Conservation (phyloP, 2,329 filamentous ascomycete species). For the Claviceps maximensis region DNA sequence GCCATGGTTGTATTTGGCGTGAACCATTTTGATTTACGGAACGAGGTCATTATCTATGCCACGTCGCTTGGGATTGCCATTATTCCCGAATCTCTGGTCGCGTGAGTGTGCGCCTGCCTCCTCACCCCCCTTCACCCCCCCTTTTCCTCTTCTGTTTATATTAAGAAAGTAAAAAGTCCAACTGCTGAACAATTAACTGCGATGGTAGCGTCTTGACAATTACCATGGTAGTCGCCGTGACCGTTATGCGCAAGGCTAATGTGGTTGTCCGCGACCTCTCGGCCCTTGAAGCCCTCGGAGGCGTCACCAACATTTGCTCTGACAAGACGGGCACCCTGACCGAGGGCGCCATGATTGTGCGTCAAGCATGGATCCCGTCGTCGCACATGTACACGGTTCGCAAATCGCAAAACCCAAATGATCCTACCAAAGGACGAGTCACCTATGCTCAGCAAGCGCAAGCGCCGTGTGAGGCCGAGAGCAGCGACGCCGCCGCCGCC, state of each 20-base stretch:
- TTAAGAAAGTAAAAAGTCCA: too few relatives aligned
- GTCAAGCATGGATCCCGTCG: conserved; percentile 51
- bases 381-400: conserved; percentile 45
- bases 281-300: conserved; percentile 55
- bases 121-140: neutral
- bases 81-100: conserved; percentile 52
- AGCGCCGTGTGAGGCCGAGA: neutral
- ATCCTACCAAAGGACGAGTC: conserved; percentile 46
- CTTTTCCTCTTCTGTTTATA: neutral
- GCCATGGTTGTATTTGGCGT: conserved; percentile 46
- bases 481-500: conserved; percentile 17
- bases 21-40: conserved; percentile 37
- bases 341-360: conserved; percentile 56
- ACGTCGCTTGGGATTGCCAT: conserved; percentile 48
- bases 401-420: conserved; percentile 45
- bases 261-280: conserved; percentile 54
- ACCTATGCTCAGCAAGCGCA: conserved; percentile 24
- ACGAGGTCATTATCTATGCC: conserved; percentile 44
- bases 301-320: conserved; percentile 60
- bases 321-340: conserved; percentile 62
- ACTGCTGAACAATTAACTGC: neutral
- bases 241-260: conserved; percentile 50
- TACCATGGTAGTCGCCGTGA: conserved; percentile 54
- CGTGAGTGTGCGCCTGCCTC: conserved; percentile 30
- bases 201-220: conserved; percentile 45